Evolutionary conservation across 257 asterid species (phyloP).

Genomic region (Nicotiana tomentosiformis): DNA sequence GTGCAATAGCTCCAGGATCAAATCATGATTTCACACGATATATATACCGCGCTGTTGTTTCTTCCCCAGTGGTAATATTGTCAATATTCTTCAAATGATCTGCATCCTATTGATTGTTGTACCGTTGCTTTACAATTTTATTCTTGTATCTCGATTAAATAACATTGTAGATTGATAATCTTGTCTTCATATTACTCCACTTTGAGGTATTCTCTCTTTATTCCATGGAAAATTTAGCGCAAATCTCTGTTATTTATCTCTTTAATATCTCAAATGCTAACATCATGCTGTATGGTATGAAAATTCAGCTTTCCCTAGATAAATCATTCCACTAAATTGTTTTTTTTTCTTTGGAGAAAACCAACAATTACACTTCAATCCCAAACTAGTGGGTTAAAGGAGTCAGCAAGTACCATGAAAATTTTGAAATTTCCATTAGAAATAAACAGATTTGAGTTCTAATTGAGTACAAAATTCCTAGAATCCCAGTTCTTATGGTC

Average conservation of each 20-base stretch:
- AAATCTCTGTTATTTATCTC: not conserved
- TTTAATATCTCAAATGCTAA: not conserved
- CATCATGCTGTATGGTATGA: not conserved
- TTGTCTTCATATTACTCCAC: not conserved
- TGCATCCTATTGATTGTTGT: not conserved
- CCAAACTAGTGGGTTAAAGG: not conserved
- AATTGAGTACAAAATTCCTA: not conserved
- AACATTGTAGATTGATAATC: not conserved
- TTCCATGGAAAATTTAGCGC: not conserved
- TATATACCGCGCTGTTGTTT: conserved; percentile 68
- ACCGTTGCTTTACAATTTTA: not conserved
- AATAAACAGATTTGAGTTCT: not conserved
- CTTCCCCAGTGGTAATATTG: conserved; percentile 53
- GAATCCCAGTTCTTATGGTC: not conserved
- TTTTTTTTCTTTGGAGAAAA: not conserved
- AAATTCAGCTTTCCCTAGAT: not conserved
- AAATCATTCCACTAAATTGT: not conserved
- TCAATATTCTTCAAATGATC: not conserved
- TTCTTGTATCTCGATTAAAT: not conserved
- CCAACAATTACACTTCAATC: not conserved
- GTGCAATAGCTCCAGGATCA: conserved; percentile 63
- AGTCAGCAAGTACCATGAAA: not conserved
- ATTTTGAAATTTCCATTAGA: not conserved
- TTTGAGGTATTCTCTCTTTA: not conserved
- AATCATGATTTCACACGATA: conserved; percentile 74